Conservation (phyloP, 2,329 filamentous ascomycete genomes). For the Dendrostoma leiphaemia region DNA sequence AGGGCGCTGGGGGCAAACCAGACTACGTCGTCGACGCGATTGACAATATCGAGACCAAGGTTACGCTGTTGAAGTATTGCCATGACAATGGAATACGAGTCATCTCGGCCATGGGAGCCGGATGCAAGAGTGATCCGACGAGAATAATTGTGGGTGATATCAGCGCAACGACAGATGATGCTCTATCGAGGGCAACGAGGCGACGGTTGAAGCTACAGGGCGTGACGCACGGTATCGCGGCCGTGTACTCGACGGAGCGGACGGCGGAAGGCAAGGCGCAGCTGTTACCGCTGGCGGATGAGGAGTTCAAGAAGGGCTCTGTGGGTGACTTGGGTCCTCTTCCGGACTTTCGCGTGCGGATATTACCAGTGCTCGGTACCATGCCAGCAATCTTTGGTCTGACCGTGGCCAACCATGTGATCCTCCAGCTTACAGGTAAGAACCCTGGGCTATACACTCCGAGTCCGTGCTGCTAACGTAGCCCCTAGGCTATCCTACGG, state of each 20-base stretch:
- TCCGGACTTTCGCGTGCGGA: slow-evolving; percentile 91
- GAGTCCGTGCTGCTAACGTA: not conserved
- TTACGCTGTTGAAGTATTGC: slow-evolving; percentile 86
- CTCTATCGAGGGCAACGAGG: slow-evolving; percentile 80
- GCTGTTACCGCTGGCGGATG: slow-evolving; percentile 80
- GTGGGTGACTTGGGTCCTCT: slow-evolving; percentile 86
- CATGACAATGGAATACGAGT: slow-evolving; percentile 74
- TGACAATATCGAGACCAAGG: slow-evolving; percentile 97
- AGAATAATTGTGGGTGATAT: slow-evolving; percentile 90
- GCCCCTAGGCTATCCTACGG: slow-evolving; percentile 70
- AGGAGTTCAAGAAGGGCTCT: slow-evolving; percentile 81
- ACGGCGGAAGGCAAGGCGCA: slow-evolving; percentile 87
- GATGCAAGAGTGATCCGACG: slow-evolving; percentile 85
- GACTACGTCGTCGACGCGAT: slow-evolving; percentile 96
- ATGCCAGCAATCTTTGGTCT: slow-evolving; percentile 98
- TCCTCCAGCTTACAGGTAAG: slow-evolving; percentile 66
- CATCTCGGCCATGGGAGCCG: slow-evolving; percentile 94
- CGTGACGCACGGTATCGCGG: slow-evolving; percentile 80
- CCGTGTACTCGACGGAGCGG: slow-evolving; percentile 90
- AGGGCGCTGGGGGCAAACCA: slow-evolving; percentile 58
- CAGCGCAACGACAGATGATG: slow-evolving; percentile 81
- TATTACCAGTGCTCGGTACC: slow-evolving; percentile 89
- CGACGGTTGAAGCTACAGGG: slow-evolving; percentile 75
- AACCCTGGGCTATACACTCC: not conserved
- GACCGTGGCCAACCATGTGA: slow-evolving; percentile 87